Percentiles rank a stretch among this genome's conserved stretches.
phyloP scores from a whole-genome alignment of 2,329 filamentous ascomycete genomes.

The Xylariales sp. region DNA sequence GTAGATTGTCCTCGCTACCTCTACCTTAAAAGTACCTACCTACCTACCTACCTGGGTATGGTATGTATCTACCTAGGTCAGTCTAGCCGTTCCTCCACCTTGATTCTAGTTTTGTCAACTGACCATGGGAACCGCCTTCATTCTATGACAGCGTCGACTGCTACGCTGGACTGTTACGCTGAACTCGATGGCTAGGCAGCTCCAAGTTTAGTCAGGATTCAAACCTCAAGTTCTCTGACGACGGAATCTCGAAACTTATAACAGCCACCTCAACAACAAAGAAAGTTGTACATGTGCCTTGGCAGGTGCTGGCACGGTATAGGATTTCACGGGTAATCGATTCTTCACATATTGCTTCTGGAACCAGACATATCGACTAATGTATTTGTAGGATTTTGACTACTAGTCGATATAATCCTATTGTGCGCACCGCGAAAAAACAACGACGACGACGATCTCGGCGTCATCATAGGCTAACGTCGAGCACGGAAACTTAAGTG shows the following conservation, averaged over 20 bases:
- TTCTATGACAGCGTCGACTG: not conserved
- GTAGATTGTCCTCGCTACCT: too few relatives aligned
- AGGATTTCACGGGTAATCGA: not conserved
- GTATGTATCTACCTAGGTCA: not conserved
- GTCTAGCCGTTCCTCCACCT: not conserved
- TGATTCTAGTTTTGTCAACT: not conserved
- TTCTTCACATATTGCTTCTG: constrained; percentile 11
- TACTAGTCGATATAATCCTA: constrained; percentile 19
- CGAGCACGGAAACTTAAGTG: constrained; percentile 10
- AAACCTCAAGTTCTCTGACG: not conserved
- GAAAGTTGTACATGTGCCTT: not conserved
- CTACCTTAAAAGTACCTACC: constrained; percentile 1
- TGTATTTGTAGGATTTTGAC: constrained; percentile 27
- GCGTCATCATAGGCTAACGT: constrained; percentile 12
- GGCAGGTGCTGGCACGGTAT: not conserved
- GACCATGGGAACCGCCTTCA: not conserved
- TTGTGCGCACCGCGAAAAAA: constrained; percentile 28
- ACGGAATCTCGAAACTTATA: not conserved
- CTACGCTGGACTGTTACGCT: not conserved
- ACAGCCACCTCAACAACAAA: not conserved
- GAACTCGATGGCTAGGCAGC: not conserved
- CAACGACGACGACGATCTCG: not conserved
- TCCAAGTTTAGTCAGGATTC: not conserved
- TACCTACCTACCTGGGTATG: not conserved
- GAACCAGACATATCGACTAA: constrained; percentile 21